Conservation (phyloP, 345 rosid species). For the Lepidium sativum region DNA sequence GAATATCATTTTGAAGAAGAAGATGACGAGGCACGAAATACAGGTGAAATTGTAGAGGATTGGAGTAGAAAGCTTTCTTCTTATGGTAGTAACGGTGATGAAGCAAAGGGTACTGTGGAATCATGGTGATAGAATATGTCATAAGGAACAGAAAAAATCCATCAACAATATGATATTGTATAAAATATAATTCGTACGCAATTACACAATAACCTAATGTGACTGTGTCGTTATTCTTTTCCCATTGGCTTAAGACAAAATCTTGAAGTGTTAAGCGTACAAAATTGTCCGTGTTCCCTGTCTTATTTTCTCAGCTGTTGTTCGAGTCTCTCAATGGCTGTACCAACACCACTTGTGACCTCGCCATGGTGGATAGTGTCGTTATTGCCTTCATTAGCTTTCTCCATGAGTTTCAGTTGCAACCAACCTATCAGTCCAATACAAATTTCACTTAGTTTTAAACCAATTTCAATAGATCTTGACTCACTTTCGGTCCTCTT, state of each 20-base stretch:
- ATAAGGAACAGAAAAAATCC: background rate
- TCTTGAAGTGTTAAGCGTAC: background rate
- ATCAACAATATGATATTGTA: background rate
- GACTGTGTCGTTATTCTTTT: background rate
- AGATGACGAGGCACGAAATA: constrained; percentile 11
- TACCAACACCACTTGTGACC: constrained; percentile 60
- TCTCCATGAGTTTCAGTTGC: constrained; percentile 77
- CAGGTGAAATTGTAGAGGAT: constrained; percentile 29
- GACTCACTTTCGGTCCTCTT: background rate
- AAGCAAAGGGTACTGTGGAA: constrained; percentile 14
- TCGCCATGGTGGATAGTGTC: constrained; percentile 22
- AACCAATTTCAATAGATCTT: background rate
- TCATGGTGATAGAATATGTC: constrained; percentile 42
- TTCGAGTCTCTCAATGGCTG: constrained; percentile 77
- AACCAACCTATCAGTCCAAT: constrained; percentile 52
- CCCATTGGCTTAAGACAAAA: background rate
- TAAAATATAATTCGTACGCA: background rate
- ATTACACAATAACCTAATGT: background rate
- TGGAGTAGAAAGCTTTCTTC: constrained; percentile 46
- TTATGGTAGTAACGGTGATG: constrained; percentile 4
- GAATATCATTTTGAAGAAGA: constrained; percentile 37
- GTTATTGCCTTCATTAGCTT: constrained; percentile 60
- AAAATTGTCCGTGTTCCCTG: constrained; percentile 5
- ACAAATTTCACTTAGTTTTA: background rate
- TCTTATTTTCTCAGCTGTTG: constrained; percentile 43